Conservation (phyloP, 2,329 filamentous ascomycete genomes). For the Neonectria punicea region DNA sequence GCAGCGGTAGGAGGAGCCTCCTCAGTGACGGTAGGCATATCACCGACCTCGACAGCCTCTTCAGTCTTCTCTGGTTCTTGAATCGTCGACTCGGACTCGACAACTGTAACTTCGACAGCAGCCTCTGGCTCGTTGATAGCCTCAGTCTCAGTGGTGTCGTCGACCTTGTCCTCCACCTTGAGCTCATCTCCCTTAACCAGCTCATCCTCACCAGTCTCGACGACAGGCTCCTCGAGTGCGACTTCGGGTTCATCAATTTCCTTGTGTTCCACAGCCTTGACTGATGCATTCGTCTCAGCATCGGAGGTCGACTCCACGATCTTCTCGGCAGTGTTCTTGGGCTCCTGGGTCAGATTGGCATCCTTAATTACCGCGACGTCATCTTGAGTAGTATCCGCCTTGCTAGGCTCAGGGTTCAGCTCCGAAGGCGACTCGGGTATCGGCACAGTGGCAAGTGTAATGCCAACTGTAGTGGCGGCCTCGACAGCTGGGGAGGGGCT, state of each 20-base stretch:
- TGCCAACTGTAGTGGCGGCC: not conserved
- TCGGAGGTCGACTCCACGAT: constrained; percentile 21
- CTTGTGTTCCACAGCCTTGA: constrained; percentile 19
- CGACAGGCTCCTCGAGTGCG: constrained; percentile 12
- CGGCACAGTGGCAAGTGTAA: constrained; percentile 14
- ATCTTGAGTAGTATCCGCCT: constrained; percentile 27
- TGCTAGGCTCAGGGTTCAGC: constrained; percentile 18
- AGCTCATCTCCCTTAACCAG: constrained; percentile 12
- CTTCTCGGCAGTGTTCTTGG: constrained; percentile 14
- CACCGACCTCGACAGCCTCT: not conserved
- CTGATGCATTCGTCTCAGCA: constrained; percentile 18
- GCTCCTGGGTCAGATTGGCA: not conserved
- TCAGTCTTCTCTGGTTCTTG: not conserved
- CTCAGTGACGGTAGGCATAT: not conserved
- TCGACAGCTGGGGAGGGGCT: constrained; percentile 23
- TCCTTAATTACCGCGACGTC: constrained; percentile 21
- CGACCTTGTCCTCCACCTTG: constrained; percentile 4
- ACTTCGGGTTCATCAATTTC: constrained; percentile 14
- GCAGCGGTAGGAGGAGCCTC: not conserved
- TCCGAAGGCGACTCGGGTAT: constrained; percentile 15
- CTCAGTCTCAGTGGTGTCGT: constrained; percentile 11
- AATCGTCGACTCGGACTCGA: not conserved
- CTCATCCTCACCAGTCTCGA: constrained; percentile 28
- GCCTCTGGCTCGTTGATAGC: not conserved
- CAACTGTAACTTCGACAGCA: not conserved